These are phyloP conservation scores for Chaetomium sp. DNA, from an alignment of 2,329 filamentous ascomycete species.

Conservation along the genomic window DNA sequence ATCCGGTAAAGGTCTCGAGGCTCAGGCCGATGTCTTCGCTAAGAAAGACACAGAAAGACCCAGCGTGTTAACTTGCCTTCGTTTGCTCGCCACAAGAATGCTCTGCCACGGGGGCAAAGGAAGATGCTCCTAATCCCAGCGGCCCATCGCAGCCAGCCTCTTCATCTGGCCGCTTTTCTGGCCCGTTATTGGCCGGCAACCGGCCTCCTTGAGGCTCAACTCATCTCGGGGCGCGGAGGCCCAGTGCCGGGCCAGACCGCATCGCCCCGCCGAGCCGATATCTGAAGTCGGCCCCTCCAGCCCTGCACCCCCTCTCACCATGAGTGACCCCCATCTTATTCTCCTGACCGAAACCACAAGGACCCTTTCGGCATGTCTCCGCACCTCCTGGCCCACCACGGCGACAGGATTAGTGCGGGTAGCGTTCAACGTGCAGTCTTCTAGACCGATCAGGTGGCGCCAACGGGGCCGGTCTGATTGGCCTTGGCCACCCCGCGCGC, in stretches of 20 bases:
- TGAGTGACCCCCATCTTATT: neutral
- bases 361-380: neutral
- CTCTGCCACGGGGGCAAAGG: neutral
- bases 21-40: neutral
- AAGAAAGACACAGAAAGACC: neutral
- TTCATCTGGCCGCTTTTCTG: neutral
- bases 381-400: neutral
- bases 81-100: too few species aligned
- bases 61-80: too few species aligned
- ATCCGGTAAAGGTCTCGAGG: too few species aligned
- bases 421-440: neutral
- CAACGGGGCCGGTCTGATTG: constrained; percentile 7
- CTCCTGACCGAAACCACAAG: constrained; percentile 1
- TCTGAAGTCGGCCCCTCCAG: neutral
- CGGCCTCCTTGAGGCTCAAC: constrained; percentile 1
- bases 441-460: constrained; percentile 6
- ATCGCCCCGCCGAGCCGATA: neutral
- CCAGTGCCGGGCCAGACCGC: constrained; percentile 7
- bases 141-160: neutral
- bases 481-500: neutral
- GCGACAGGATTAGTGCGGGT: neutral
- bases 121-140: neutral
- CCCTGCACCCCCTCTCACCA: neutral
- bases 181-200: neutral
- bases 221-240: neutral